Base-by-base conservation (phyloP, 2,329 filamentous ascomycete genomes). In the Calonectria naviculata region DNA sequence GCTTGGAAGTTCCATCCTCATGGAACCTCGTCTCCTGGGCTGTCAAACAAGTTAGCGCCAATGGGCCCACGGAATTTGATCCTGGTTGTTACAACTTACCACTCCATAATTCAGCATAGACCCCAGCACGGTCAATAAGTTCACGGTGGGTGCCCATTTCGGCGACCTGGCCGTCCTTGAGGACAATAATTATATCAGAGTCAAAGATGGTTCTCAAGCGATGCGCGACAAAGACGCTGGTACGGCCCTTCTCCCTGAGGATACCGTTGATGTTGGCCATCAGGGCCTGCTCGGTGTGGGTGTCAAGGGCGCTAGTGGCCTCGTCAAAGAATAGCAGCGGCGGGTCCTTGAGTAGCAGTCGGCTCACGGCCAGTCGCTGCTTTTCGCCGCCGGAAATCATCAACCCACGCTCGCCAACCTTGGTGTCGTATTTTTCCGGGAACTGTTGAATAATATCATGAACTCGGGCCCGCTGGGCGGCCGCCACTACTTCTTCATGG, bases 381-480 rank as follows among this genome's bases (percentile, higher is more conserved):
- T 98, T 98, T 85, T 98, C 96, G 36, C 95, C 95, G 3, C 94
- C 95, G 1, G 94, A 97, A 52, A 98, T 98, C 95, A 98, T 98
- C 90, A 98, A 92, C 1, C 95, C 95, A 56, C 96, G 90, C 85
- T 98, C 96, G 65, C 96, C 96, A 29, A 98, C 97, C 83, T 93
- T 95, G 24, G 97, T 98, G 26, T 92, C 85, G 82, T 98, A 98
- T 19, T 95, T 94, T n/a, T 95, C 93, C 1, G 94, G 95, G 81
- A 97, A 92, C n/a, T 86, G 87, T 67, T 89, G 86, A 71, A 98
- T 93, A 63, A 93, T 94, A 52, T 97, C 92, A 82, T 98, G 93
- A 69, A 99, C 95, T 68, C 92, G 91, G 2, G 97, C 96, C 65
- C 95, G 89, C 79, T 92, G 91, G 2, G 97, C 95, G 0, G 95